phyloP scores from a whole-genome alignment of 257 asterid genomes.

The Ajuga chamaepitys region DNA sequence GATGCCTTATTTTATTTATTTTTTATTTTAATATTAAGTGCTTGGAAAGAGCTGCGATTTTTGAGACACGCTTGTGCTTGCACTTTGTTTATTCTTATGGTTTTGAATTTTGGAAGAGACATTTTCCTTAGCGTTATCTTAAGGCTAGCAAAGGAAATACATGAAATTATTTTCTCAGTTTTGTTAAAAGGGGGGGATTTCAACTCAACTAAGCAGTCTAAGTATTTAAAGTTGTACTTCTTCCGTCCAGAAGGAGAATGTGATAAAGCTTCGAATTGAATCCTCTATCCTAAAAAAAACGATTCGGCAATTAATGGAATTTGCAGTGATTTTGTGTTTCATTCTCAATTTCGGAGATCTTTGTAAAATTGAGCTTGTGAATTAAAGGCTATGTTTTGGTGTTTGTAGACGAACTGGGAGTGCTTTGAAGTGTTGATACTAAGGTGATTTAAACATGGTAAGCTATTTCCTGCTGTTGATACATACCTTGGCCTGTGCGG shows the following conservation, averaged over 20 bases:
- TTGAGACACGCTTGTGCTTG: not conserved
- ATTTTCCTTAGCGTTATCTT: not conserved
- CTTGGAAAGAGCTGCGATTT: not conserved
- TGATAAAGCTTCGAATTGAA: not conserved
- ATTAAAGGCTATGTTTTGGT: conserved; percentile 5
- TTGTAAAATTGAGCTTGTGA: not conserved
- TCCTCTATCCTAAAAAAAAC: not conserved
- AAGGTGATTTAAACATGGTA: conserved; percentile 29
- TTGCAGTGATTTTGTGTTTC: not conserved
- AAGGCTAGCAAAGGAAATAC: not conserved
- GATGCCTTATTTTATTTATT: not conserved
- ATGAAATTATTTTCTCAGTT: not conserved
- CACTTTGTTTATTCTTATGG: not conserved
- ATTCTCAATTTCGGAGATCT: not conserved
- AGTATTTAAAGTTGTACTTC: not conserved
- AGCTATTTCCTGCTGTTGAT: conserved; percentile 4
- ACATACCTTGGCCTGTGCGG: not conserved
- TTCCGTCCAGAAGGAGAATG: not conserved
- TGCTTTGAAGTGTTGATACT: conserved; percentile 2
- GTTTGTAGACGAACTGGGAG: conserved; percentile 13
- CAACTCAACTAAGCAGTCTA: not conserved
- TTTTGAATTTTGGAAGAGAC: not conserved
- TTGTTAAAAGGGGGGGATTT: not conserved
- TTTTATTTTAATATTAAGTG: not conserved
- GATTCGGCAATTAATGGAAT: not conserved